Conservation (phyloP, 176 grass and related monocot species). For the Coix lacrymajobi region DNA sequence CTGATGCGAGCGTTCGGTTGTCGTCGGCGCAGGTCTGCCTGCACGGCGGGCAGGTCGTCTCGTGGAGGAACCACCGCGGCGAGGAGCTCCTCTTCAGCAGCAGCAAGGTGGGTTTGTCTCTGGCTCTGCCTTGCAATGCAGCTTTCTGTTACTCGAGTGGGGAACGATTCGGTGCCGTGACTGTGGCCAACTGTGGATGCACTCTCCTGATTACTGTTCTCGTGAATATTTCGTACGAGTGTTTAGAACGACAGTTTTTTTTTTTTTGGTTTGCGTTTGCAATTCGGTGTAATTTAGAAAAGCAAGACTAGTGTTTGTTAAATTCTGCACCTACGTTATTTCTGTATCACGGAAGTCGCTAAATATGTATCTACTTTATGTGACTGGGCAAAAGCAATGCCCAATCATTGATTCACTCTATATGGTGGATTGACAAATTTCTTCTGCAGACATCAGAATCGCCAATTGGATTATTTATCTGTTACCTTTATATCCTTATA, state of each 20-base stretch:
- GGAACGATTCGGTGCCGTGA: background rate
- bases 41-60: slow-evolving; percentile 85
- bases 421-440: background rate
- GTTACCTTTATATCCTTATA: background rate
- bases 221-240: background rate
- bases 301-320: background rate
- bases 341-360: background rate
- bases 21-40: slow-evolving; percentile 65
- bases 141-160: background rate
- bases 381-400: background rate
- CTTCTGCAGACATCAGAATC: background rate
- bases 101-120: slow-evolving; percentile 55
- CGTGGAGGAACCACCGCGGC: slow-evolving; percentile 84
- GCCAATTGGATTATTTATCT: background rate
- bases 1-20: slow-evolving; percentile 16
- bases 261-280: background rate
- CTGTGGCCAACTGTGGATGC: background rate
- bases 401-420: background rate
- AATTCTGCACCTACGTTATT: background rate
- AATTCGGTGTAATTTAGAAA: background rate
- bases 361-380: background rate
- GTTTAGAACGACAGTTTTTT: background rate
- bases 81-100: slow-evolving; percentile 95
- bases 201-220: background rate
- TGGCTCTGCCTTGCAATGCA: background rate